Base-by-base conservation (phyloP, 495 filamentous ascomycete species). In the Astrocystis sublimbata region DNA sequence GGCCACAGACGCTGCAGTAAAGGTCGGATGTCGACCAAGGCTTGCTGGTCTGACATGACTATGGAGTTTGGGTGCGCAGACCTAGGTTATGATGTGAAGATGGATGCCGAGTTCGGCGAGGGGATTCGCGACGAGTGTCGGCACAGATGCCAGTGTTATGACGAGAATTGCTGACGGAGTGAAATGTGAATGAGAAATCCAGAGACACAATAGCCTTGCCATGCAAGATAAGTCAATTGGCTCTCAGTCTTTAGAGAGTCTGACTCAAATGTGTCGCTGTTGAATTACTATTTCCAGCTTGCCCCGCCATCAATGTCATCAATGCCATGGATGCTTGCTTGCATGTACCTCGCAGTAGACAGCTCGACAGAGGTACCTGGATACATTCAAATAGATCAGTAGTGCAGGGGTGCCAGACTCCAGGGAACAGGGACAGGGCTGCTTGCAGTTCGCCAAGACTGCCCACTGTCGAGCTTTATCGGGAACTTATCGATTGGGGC, bases 1-100 rank as follows among this genome's bases (percentile, higher is more conserved):
- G 90, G 87, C 84, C 90, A 89, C 24, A 98, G 83, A 40, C 86
- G 83, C 61, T 90, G 86, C 54, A 98, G 86, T 15, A 98, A 83
- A 15, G 90, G 86, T 6, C 89, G 87, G 67, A 98, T 92, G 51
- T 91, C 90, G 68, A 91, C 64, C 9, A 61, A 46, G 9, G 60
- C 65, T 21, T 70, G 68, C 59, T 73, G 60, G 33, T 61, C 66
- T 49, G 58, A 40, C 36, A 65, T 65, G 12, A 55, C 62, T 61
- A 71, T 67, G 15, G 30, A 60, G 54, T 60, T 45, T n/a, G 58
- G 43, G 12, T 60, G 58, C 24, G 19, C n/a, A 21, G 6, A 4
- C 15, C 38, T 35, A 19, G 8, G 60, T 41, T 23, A 49, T 56
- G 31, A 23, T 6, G 41, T 35, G 23, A 19, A 43, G n/a, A n/a